Evolutionary conservation across 106 monocot species (phyloP).

Genomic region (Platanthera guangdongensis): DNA sequence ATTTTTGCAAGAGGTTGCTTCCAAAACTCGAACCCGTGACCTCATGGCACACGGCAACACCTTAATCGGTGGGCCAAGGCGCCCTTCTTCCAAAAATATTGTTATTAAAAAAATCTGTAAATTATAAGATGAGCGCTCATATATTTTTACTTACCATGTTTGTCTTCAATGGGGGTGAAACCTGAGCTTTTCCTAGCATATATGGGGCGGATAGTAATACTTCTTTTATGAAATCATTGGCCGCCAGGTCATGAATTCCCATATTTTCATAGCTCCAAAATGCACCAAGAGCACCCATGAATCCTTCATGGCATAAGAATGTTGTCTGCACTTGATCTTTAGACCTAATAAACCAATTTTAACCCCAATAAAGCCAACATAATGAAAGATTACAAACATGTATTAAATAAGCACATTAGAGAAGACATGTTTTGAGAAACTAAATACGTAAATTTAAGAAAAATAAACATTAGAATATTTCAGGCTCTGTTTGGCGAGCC

Average conservation of each 20-base stretch:
- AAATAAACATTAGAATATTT: too few relatives aligned
- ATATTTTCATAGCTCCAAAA: constrained; percentile 79
- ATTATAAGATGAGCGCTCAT: too few relatives aligned
- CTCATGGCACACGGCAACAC: too few relatives aligned
- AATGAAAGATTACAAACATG: not conserved
- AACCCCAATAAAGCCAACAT: not conserved
- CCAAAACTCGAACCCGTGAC: too few relatives aligned
- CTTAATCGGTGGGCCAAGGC: too few relatives aligned
- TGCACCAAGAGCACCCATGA: constrained; percentile 63
- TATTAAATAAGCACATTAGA: too few relatives aligned
- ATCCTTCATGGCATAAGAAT: constrained; percentile 68
- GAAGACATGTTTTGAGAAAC: too few relatives aligned
- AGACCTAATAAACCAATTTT: constrained; percentile 32
- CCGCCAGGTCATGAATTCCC: constrained; percentile 53
- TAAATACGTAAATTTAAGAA: too few relatives aligned
- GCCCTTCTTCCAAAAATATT: too few relatives aligned
- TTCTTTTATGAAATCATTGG: constrained; percentile 52
- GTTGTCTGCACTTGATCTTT: constrained; percentile 70
- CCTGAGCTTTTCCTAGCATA: constrained; percentile 35
- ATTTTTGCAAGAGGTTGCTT: too few relatives aligned
- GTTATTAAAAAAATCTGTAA: too few relatives aligned
- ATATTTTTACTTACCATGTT: constrained; percentile 15
- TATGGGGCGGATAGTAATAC: constrained; percentile 63
- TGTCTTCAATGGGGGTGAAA: constrained; percentile 13
- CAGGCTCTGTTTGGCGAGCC: too few relatives aligned